These are phyloP conservation scores for Ophiostoma ulmi DNA, from an alignment of 2,329 filamentous ascomycete species.

Conservation along the genomic window DNA sequence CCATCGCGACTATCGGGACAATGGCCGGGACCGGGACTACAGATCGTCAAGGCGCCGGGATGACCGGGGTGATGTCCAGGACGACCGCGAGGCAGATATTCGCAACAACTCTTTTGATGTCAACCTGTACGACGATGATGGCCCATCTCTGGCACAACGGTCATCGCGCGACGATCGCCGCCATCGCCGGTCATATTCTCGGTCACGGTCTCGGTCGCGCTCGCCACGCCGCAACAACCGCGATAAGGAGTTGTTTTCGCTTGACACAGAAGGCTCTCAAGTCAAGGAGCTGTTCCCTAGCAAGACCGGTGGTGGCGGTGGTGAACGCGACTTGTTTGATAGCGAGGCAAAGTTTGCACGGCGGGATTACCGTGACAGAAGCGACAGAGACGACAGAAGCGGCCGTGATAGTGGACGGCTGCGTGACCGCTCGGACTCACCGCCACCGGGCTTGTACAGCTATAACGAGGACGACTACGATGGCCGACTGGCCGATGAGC, in stretches of 20 bases:
- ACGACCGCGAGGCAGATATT: constrained; percentile 46
- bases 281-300: constrained; percentile 25
- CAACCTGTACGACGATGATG: constrained; percentile 58
- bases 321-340: background rate
- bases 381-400: constrained; percentile 31
- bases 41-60: constrained; percentile 2
- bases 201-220: constrained; percentile 16
- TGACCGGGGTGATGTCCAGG: constrained; percentile 37
- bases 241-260: constrained; percentile 61
- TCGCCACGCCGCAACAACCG: constrained; percentile 38
- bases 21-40: constrained; percentile 30
- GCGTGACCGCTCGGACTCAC: constrained; percentile 51
- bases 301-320: constrained; percentile 10
- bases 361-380: constrained; percentile 32
- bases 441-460: constrained; percentile 40
- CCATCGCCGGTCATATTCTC: constrained; percentile 24
- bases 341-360: background rate
- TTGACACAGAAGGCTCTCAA: constrained; percentile 25
- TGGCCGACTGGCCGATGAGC: constrained; percentile 29
- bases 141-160: constrained; percentile 18
- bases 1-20: constrained; percentile 35
- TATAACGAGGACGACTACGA: constrained; percentile 30
- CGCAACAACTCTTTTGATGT: constrained; percentile 58
- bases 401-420: constrained; percentile 29
- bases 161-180: constrained; percentile 15